Evolutionary conservation across 176 grass and related monocot species (phyloP).

Genomic region (Olyra latifolia): DNA sequence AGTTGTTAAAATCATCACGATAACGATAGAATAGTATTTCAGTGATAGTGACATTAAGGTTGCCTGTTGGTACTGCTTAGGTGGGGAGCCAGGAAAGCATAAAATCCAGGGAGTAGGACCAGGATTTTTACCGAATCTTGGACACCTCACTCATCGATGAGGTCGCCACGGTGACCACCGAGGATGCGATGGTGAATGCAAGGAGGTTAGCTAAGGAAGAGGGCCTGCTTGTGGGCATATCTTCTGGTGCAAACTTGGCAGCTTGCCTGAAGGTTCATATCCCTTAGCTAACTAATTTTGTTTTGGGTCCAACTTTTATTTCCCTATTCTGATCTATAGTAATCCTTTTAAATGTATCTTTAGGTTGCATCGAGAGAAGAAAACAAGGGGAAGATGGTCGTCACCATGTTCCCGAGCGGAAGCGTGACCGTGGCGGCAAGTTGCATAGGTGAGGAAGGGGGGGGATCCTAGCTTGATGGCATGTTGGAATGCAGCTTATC

Average conservation of each 20-base stretch:
- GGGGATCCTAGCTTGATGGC: no score
- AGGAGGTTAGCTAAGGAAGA: conserved; percentile 86
- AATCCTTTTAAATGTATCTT: conserved; percentile 19
- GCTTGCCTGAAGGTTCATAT: conserved; percentile 70
- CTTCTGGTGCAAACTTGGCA: conserved; percentile 86
- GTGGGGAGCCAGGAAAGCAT: conserved; percentile 64
- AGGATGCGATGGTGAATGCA: conserved; percentile 66
- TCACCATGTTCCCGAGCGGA: conserved; percentile 49
- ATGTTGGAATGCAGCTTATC: no score
- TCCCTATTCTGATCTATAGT: neutral
- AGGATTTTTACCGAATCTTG: conserved; percentile 65
- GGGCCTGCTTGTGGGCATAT: conserved; percentile 84
- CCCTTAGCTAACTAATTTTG: neutral
- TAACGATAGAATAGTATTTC: neutral
- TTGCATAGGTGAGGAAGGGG: no score
- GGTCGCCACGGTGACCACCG: conserved; percentile 52
- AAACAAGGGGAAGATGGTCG: conserved; percentile 57
- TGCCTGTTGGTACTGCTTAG: conserved; percentile 36
- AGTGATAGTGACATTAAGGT: neutral
- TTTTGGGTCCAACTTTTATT: neutral
- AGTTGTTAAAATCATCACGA: neutral
- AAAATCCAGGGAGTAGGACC: conserved; percentile 89
- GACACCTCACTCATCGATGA: conserved; percentile 75
- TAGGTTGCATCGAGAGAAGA: conserved; percentile 37
- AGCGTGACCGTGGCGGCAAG: no score